Base-by-base conservation (phyloP, 2,329 filamentous ascomycete genomes). In the Aspergillus aculeatinus region DNA sequence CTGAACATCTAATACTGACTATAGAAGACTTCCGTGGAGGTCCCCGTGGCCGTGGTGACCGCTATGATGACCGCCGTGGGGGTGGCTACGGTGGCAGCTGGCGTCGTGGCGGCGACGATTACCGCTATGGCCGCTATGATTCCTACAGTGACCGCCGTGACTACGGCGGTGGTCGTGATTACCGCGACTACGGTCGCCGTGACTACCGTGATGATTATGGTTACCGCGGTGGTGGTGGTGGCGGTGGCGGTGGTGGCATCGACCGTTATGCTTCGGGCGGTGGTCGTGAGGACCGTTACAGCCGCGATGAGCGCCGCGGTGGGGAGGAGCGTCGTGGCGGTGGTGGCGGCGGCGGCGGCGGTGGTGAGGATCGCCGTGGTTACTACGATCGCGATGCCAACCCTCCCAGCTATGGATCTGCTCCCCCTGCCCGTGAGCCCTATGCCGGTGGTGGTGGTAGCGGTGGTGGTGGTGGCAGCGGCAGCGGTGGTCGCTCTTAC, bases 371-470 rank as follows among this genome's bases (percentile, higher is more conserved):
- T 76, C 79, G 79, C 62, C 80, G 76, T 66, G 76, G 81, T 61
- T 84, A 83, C 72, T 83, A 84, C 66, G 81, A 83, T 65, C 81
- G 81, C 68, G 81, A 84, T 67, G 80, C 80, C 65, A 80, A 82
- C 67, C 74, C 77, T 75, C 77, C 78, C 64, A 76, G 76, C 68
- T 80, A 80, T 62, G 65, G 65, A 49, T 76, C 76, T 42, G 72
- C 53, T 58, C 57, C 72, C 65, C 73, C 75, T 62, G 68, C 74
- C 29, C 76, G 76, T 64, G 76, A 74, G 29, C 65, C 71, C 27
- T 76, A 76, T 63, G 50, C 64, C 53, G 60, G 60, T 21, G 49
- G 60, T 47, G 66, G 62, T 50, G 63, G 62, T 35, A 60, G 64
- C 51, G 67, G 68, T 48, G 63, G 65, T 55, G 67, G 68, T 9